phyloP scores from a whole-genome alignment of 1,139 yeast species.

The Yamadazyma trypodendri region DNA sequence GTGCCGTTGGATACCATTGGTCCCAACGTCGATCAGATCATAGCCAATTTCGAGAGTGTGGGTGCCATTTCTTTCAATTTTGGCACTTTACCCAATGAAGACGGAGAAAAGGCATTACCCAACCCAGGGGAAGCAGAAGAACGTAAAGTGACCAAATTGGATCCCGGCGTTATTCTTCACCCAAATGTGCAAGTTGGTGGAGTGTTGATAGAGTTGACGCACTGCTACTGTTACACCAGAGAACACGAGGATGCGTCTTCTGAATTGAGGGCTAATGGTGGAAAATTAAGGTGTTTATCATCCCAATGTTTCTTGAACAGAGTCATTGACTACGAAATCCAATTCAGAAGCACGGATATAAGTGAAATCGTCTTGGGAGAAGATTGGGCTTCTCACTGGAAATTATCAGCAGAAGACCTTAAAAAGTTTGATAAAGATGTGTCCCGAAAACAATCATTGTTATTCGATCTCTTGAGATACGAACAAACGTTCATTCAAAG shows the following conservation, averaged over 20 bases:
- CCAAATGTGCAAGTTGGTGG: conserved; percentile 29
- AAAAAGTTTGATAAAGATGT: conserved; percentile 53
- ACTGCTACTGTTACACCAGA: conserved; percentile 35
- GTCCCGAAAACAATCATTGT: conserved; percentile 68
- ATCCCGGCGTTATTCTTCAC: conserved; percentile 25
- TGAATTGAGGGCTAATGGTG: conserved; percentile 8
- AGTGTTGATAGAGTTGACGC: conserved; percentile 36
- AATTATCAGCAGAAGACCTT: conserved; percentile 56
- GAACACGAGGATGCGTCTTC: conserved; percentile 20
- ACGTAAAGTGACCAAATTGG: conserved; percentile 13
- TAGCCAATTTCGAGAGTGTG: conserved; percentile 43
- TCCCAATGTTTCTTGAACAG: conserved; percentile 38
- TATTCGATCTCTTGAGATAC: conserved; percentile 72
- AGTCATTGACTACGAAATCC: conserved; percentile 35
- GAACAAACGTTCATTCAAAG: conserved; percentile 76
- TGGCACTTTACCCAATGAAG: conserved; percentile 16
- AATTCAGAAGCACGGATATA: conserved; percentile 35
- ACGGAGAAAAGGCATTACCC: conserved; percentile 16
- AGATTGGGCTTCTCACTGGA: conserved; percentile 82
- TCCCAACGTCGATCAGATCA: conserved; percentile 51
- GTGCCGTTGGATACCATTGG: conserved; percentile 58
- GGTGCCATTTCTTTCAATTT: conserved; percentile 40
- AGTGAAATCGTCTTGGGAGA: conserved; percentile 39
- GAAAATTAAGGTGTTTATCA: conserved; percentile 35
- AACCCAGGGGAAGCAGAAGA: conserved; percentile 13